Percentiles rank a stretch among this genome's conserved stretches.
Evolutionary conservation across 1,284 basidiomycete species (phyloP).

Genomic region (Porodaedalea pini): DNA sequence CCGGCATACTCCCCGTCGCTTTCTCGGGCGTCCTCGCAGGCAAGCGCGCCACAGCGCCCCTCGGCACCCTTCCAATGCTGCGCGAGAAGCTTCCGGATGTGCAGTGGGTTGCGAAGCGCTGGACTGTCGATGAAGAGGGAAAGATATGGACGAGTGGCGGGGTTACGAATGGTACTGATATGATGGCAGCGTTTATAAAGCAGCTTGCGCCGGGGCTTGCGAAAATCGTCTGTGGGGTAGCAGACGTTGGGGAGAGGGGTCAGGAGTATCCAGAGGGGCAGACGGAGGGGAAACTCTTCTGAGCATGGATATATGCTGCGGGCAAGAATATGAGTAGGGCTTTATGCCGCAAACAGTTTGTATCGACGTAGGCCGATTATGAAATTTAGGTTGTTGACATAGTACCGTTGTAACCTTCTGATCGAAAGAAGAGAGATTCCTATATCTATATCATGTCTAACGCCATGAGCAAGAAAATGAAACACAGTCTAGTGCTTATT

Average conservation of each 20-base stretch:
- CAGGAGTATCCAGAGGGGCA: slow-evolving; percentile 11
- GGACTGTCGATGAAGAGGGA: slow-evolving; percentile 7
- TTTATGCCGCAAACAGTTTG: too few species aligned
- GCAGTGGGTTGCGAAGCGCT: slow-evolving; percentile 12
- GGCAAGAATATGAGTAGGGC: too few species aligned
- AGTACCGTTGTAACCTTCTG: too few species aligned
- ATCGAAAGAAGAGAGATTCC: too few species aligned
- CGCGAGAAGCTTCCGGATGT: slow-evolving; percentile 9
- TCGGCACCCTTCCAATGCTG: slow-evolving; percentile 7
- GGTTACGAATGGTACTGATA: slow-evolving; percentile 17
- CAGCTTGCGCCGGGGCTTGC: slow-evolving; percentile 6
- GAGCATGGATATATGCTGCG: too few species aligned
- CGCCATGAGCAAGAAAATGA: too few species aligned
- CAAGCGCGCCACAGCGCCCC: slow-evolving; percentile 15
- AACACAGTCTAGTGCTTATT: too few species aligned
- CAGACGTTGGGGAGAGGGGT: slow-evolving; percentile 11
- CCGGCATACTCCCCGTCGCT: slow-evolving; percentile 13
- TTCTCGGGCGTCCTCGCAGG: slow-evolving; percentile 16
- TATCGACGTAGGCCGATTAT: too few species aligned
- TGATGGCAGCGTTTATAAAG: slow-evolving; percentile 17
- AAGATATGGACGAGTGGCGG: slow-evolving; percentile 18
- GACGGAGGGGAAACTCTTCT: not conserved
- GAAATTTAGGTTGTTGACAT: too few species aligned
- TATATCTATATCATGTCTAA: too few species aligned
- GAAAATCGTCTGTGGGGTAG: not conserved